Conservation (phyloP, 352 stramenopile species). For the Phytophthora sp. region DNA sequence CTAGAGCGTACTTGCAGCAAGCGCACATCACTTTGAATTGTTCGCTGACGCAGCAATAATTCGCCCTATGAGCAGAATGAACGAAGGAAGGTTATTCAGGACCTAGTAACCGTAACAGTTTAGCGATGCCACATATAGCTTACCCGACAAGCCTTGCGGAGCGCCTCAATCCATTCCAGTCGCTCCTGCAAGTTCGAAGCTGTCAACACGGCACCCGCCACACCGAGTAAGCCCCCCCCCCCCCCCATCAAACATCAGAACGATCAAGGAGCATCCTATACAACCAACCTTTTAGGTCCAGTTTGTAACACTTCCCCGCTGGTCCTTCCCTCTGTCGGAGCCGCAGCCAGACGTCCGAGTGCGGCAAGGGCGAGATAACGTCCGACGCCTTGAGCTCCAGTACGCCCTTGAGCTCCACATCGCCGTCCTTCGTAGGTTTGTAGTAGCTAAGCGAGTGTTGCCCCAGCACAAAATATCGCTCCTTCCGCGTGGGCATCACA, state of each 20-base stretch:
- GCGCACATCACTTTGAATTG: slow-evolving; percentile 30
- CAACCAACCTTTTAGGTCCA: slow-evolving; percentile 66
- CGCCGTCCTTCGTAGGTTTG: slow-evolving; percentile 38
- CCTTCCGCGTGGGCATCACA: slow-evolving; percentile 61
- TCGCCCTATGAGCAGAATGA: slow-evolving; percentile 27
- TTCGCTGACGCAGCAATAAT: slow-evolving; percentile 32
- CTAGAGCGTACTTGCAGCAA: slow-evolving; percentile 29
- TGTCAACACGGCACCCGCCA: slow-evolving; percentile 26
- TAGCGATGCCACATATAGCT: not conserved
- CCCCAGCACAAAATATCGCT: slow-evolving; percentile 57
- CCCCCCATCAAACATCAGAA: not conserved
- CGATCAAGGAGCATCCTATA: not conserved
- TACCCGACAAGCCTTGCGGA: slow-evolving; percentile 60
- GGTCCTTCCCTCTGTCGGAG: slow-evolving; percentile 59
- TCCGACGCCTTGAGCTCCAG: slow-evolving; percentile 52
- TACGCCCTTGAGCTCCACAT: slow-evolving; percentile 47
- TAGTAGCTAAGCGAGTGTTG: slow-evolving; percentile 56
- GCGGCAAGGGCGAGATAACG: slow-evolving; percentile 53
- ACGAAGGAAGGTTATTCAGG: not conserved
- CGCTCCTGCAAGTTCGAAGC: slow-evolving; percentile 51
- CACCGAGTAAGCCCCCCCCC: not conserved
- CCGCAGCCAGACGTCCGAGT: slow-evolving; percentile 67
- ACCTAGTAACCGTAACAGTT: not conserved
- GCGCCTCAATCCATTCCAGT: slow-evolving; percentile 66
- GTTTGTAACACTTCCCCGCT: slow-evolving; percentile 63